Conservation (phyloP, 1,284 basidiomycete genomes). For the Sporisorium exsertum region DNA sequence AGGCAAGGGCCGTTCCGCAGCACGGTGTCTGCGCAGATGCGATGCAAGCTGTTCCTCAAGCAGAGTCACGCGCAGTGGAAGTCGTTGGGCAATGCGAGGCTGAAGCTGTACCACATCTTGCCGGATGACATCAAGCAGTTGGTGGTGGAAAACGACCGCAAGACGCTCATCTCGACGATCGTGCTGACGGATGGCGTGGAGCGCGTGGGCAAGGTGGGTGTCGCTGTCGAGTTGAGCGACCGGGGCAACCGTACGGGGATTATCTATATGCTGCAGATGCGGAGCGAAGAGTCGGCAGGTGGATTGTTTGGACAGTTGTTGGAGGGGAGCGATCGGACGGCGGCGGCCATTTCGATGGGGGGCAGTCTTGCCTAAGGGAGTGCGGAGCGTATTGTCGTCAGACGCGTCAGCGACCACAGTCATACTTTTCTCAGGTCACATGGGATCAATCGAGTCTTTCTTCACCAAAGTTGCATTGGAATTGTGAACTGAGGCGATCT, state of each 20-base stretch:
- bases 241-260: constrained; percentile 90
- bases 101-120: constrained; percentile 83
- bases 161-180: constrained; percentile 86
- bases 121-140: constrained; percentile 93
- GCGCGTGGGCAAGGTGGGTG: constrained; percentile 94
- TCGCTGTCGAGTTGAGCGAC: constrained; percentile 95
- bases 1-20: constrained; percentile 42
- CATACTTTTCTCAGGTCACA: constrained; percentile 1
- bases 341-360: constrained; percentile 28
- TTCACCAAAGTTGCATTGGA: neutral
- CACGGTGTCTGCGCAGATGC: constrained; percentile 86
- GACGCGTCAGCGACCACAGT: neutral
- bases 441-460: constrained; percentile 2
- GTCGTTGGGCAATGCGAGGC: constrained; percentile 84
- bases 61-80: constrained; percentile 98
- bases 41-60: constrained; percentile 97
- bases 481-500: neutral
- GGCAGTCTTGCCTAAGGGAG: constrained; percentile 17
- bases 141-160: constrained; percentile 89
- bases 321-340: constrained; percentile 81
- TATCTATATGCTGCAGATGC: constrained; percentile 87
- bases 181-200: constrained; percentile 95
- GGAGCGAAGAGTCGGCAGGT: constrained; percentile 84
- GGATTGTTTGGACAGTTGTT: constrained; percentile 88
- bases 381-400: neutral